These are phyloP conservation scores for Neonectria neomacrospora DNA, from an alignment of 2,329 filamentous ascomycete genomes.

Conservation along the genomic window DNA sequence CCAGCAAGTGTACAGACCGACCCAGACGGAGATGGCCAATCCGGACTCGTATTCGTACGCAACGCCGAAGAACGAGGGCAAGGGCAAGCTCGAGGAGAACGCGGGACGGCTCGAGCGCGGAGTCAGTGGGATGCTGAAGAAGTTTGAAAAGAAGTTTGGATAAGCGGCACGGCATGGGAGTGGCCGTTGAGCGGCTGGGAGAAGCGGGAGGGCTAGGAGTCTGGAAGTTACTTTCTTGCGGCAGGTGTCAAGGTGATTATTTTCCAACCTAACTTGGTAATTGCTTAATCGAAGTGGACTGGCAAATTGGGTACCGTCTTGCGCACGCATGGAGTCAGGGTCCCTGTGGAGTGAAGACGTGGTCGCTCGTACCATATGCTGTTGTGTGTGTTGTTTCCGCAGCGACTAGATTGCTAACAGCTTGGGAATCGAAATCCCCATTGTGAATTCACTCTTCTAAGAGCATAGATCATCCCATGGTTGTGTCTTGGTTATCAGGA, in stretches of 20 bases:
- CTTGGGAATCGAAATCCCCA: not conserved
- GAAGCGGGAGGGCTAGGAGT: not conserved
- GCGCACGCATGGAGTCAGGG: not conserved
- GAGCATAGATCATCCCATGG: not conserved
- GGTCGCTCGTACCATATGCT: not conserved
- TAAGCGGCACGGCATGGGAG: constrained; percentile 42
- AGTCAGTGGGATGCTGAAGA: constrained; percentile 78
- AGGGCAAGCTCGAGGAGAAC: constrained; percentile 70
- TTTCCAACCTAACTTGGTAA: constrained; percentile 12
- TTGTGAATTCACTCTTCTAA: not conserved
- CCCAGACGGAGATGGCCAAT: constrained; percentile 66
- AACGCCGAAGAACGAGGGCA: constrained; percentile 57
- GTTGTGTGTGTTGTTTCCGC: not conserved
- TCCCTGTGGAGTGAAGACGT: not conserved
- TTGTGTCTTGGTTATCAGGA: not conserved
- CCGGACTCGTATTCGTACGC: constrained; percentile 48
- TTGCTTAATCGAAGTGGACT: constrained; percentile 12
- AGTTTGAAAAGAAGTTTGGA: constrained; percentile 80
- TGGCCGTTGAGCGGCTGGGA: constrained; percentile 2
- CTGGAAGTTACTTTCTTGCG: constrained; percentile 5
- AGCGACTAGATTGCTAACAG: not conserved
- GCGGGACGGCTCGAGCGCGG: constrained; percentile 76
- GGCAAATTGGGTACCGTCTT: not conserved
- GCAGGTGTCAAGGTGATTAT: constrained; percentile 2
- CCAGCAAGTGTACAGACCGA: constrained; percentile 76